Evolutionary conservation across 2,329 filamentous ascomycete genomes (phyloP).

Genomic region (Boeremia lycopersici): DNA sequence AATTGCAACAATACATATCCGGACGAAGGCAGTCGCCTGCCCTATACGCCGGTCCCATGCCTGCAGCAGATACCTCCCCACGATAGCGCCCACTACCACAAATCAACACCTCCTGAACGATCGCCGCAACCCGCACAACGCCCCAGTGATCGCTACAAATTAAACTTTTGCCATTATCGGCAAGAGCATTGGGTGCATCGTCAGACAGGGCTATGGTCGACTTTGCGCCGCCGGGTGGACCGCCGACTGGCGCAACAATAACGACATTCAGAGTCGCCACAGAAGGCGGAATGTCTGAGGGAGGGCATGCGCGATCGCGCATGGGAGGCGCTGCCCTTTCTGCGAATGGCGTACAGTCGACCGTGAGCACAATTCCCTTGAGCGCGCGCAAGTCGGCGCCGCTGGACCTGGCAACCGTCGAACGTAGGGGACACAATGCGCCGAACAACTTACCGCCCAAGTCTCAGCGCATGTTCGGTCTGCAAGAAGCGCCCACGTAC

Average conservation of each 20-base stretch:
- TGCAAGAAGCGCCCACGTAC: constrained; percentile 90
- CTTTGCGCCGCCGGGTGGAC: constrained; percentile 40
- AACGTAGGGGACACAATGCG: constrained; percentile 83
- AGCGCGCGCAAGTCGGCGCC: constrained; percentile 70
- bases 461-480: constrained; percentile 78
- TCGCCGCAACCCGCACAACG: constrained; percentile 1
- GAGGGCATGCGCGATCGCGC: constrained; percentile 33
- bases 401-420: constrained; percentile 86
- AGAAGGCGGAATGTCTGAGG: constrained; percentile 32
- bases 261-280: constrained; percentile 47
- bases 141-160: constrained; percentile 16
- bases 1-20: constrained; percentile 13
- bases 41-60: constrained; percentile 37
- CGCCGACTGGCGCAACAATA: constrained; percentile 43
- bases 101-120: constrained; percentile 10
- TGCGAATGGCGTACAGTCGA: constrained; percentile 44
- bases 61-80: constrained; percentile 34
- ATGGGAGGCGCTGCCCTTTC: constrained; percentile 35
- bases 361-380: constrained; percentile 59
- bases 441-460: constrained; percentile 77
- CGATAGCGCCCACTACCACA: constrained; percentile 37
- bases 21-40: constrained; percentile 29
- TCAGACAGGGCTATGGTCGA: constrained; percentile 43
- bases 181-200: constrained; percentile 33
- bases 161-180: neutral